Conservation (phyloP, 345 rosid genomes). For the Conringia planisiliqua region DNA sequence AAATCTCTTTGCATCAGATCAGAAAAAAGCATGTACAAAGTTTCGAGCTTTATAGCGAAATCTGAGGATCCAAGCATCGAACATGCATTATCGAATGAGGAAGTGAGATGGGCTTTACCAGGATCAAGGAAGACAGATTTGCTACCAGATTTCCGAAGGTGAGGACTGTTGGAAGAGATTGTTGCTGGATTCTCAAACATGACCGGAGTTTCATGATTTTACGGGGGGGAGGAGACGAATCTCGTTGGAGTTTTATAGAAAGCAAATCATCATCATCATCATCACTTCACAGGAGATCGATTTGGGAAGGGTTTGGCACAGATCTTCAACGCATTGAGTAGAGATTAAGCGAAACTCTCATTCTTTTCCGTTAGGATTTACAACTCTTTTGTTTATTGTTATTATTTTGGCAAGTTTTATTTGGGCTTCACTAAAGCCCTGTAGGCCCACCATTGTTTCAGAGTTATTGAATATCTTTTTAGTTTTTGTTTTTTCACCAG, state of each 20-base stretch:
- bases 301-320: conserved; percentile 8
- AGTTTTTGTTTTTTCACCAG: too few species aligned
- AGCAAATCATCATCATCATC: conserved; percentile 1
- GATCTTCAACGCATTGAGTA: conserved; percentile 33
- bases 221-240: neutral
- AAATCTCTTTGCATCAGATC: neutral
- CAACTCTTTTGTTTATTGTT: neutral
- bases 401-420: neutral
- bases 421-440: conserved; percentile 24
- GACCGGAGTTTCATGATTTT: conserved; percentile 27
- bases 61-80: conserved; percentile 4
- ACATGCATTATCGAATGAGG: conserved; percentile 3
- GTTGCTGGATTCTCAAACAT: conserved; percentile 65
- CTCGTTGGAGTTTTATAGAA: neutral
- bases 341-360: conserved; percentile 25
- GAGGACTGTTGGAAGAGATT: conserved; percentile 57
- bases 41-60: neutral
- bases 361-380: conserved; percentile 5
- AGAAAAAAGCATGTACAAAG: neutral
- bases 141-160: conserved; percentile 77
- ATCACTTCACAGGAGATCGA: conserved; percentile 8
- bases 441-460: conserved; percentile 7
- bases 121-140: conserved; percentile 57
- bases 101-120: conserved; percentile 36
- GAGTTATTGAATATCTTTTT: too few species aligned